Evolutionary conservation across 371 early-diverging fungal genomes (phyloP), one percentile per base, ranked within the genome.

Genomic region (Mycotypha africana): DNA sequence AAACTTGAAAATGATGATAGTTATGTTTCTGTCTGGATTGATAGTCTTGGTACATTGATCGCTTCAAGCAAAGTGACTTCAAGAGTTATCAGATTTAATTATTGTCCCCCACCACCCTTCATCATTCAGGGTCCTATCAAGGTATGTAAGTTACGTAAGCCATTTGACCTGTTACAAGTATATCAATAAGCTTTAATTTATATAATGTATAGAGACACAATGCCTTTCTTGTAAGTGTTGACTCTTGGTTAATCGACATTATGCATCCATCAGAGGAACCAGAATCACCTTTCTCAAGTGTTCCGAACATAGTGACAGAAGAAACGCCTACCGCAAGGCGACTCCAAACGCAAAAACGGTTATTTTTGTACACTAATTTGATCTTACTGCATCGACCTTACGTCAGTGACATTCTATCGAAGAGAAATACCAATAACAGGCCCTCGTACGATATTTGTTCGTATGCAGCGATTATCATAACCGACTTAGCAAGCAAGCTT

Each of bases 341-440:
- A 10, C 37, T 56, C 17, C 17, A 25, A 9, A 43, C 51, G 23
- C 49, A 59, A 16, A 59, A 59, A 16, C 22, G 43, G 28, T 35
- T 49, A 20, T 53, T 53, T 38, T 15, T 53, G 8, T 56, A 62
- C 15, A 53, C 63, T 16, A 56, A 59, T 17, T 24, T 74, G 41
- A 65, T 74, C 1, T 34, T 74, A 2, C 31, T 74, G 16, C 74
- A 74, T 43, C 53, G 62, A 16, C 74, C 74, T 2, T 67, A 67
- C 41, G 53, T 70, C 21, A 48, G 62, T 19, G 65, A 73, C 21
- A 33, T 26, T 2, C 12, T 50, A 28, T 14, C 48, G 4, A 10
- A 31, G 9, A 24, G 54, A 47, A 58, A 48, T 17, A 50, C 39
- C 5, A 31, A 26, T 6, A 49, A 42, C 6, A 35, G 53, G n/a